Evolutionary conservation across 2,329 filamentous ascomycete species (phyloP).

Genomic region (Beauveria medogensis): DNA sequence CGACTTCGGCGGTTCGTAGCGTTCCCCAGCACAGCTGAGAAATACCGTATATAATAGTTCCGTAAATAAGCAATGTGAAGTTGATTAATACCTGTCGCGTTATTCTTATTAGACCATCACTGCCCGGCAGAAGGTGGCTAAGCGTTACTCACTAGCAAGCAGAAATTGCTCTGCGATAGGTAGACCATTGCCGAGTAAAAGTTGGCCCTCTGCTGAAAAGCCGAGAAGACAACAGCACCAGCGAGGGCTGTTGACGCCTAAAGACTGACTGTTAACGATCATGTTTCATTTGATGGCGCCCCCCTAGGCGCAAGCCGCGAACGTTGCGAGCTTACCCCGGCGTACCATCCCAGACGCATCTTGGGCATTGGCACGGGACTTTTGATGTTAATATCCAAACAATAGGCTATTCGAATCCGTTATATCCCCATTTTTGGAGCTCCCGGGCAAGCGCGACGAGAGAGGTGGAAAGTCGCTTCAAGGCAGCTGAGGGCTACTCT

Average conservation of each 20-base stretch:
- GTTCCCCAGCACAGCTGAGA: constrained; percentile 86
- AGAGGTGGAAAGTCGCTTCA: not conserved
- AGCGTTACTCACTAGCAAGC: constrained; percentile 64
- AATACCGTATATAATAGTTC: constrained; percentile 74
- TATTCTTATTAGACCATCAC: not conserved
- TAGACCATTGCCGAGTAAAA: constrained; percentile 98
- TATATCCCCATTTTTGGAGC: constrained; percentile 6
- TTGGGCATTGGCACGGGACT: constrained; percentile 25
- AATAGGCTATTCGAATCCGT: not conserved
- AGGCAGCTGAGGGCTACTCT: not conserved
- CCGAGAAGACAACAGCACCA: constrained; percentile 74
- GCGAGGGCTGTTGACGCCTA: constrained; percentile 79
- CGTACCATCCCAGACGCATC: constrained; percentile 54
- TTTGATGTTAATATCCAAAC: constrained; percentile 10
- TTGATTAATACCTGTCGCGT: constrained; percentile 73
- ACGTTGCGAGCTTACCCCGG: constrained; percentile 41
- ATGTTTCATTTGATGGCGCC: not conserved
- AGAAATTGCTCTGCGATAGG: constrained; percentile 91
- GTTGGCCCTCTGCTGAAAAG: constrained; percentile 90
- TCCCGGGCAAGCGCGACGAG: not conserved
- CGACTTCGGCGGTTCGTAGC: constrained; percentile 86
- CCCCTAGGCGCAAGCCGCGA: constrained; percentile 17
- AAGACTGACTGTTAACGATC: constrained; percentile 15
- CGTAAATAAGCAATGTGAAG: constrained; percentile 73
- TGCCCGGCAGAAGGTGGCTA: not conserved